These are phyloP conservation scores for Elongisporangium undulatum DNA, from an alignment of 352 stramenopile species.

Conservation along the genomic window DNA sequence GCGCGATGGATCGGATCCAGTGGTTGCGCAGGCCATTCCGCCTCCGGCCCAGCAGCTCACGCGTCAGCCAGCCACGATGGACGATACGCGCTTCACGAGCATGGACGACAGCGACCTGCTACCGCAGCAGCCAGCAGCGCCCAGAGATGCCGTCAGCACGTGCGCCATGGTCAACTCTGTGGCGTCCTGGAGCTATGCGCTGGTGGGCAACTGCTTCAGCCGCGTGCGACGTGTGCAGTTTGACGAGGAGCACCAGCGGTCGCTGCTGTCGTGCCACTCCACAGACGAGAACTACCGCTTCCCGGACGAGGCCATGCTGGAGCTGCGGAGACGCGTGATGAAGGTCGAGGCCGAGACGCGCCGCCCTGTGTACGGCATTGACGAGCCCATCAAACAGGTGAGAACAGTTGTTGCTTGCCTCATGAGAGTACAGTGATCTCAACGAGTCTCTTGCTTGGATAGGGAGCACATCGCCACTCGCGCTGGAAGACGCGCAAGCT, in stretches of 20 bases:
- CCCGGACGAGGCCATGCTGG: slow-evolving; percentile 57
- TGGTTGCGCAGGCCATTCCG: not conserved
- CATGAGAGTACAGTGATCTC: not conserved
- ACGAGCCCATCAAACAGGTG: not conserved
- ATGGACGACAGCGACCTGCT: slow-evolving; percentile 18
- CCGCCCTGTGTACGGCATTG: slow-evolving; percentile 7
- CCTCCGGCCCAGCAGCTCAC: not conserved
- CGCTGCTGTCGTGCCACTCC: slow-evolving; percentile 50
- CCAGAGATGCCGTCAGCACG: slow-evolving; percentile 10
- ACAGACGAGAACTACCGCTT: slow-evolving; percentile 36
- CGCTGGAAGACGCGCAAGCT: slow-evolving; percentile 39
- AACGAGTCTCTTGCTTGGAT: not conserved
- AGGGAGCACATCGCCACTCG: slow-evolving; percentile 3
- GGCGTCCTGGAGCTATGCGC: slow-evolving; percentile 15
- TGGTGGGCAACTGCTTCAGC: slow-evolving; percentile 56
- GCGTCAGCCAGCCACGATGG: slow-evolving; percentile 8
- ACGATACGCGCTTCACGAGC: slow-evolving; percentile 22
- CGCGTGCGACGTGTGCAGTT: slow-evolving; percentile 52
- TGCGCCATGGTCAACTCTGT: slow-evolving; percentile 18
- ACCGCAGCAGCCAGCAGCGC: not conserved
- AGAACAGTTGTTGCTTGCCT: not conserved
- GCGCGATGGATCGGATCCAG: not conserved
- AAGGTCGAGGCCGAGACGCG: slow-evolving; percentile 26
- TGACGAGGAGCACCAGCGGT: slow-evolving; percentile 65
- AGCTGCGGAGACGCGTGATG: slow-evolving; percentile 65